Base-by-base conservation (phyloP, 257 asterid species). In the Primulina huaijiensis region DNA sequence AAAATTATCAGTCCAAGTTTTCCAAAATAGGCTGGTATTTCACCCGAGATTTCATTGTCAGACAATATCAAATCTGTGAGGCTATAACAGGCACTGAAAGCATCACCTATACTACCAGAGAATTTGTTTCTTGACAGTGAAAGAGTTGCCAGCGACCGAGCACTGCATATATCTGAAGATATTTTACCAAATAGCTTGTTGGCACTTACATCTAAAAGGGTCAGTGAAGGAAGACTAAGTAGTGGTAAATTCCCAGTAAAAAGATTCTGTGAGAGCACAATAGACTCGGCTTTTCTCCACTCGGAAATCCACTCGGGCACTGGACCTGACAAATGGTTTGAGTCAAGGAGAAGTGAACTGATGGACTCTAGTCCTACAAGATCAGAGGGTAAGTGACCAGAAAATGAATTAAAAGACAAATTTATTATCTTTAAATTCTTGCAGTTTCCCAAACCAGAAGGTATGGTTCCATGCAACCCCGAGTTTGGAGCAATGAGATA, bases 261-360 rank as follows among this genome's bases (percentile, higher is more conserved):
- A 62, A 59, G 78, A 74, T 92, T 92, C 71, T 85, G 82, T 14
- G 96, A 73, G 12, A 89, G 79, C 7, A 72, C 69, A 6, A 89
- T 64, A 1, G 88, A 68, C 34, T 75, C 81, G 4, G 76, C 82
- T 31, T 63, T 69, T 69, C 76, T 88, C 98, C 94, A 92, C 34
- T 82, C 82, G 3, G 95, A 88, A 74, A 89, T 86, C 98, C 98
- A 92, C 1, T 9, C 56, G 0, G 96, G 96, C 55, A 92, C 23
- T 0, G 84, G 74, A 4, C 98, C 96, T 1, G 94, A 85, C 53
- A 92, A 71, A 7, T 27, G 74, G 75, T 92, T 92, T 11, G 88
- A 81, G 69, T 75, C 80, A 4, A 92, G 88, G 23, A 80, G 77
- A 64, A 89, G 64, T 0, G 95, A 81, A 7, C 57, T 38, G 63